Base-by-base conservation (phyloP, 345 rosid species). In the Mallotus nudiflorus region DNA sequence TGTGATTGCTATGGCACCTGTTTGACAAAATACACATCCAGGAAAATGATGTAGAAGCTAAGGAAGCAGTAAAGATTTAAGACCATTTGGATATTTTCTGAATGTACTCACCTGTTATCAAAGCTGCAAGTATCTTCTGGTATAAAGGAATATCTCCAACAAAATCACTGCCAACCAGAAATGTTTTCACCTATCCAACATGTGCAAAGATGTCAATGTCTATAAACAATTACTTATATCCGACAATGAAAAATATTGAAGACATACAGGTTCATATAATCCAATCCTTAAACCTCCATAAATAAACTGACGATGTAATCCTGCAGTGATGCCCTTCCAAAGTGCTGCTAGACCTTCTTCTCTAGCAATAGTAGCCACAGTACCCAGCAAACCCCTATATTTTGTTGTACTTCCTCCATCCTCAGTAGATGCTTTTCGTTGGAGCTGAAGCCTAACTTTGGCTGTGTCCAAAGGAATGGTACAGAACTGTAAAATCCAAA, bases 391-490 rank as follows among this genome's bases (percentile, higher is more conserved):
- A 63, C 99, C 99, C 69, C 84, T 88, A 69, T 96, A 96, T 67
- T 90, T 96, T 4, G 97, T 91, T 16, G 85, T 75, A 56, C 84
- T 61, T 4, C 66, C n/a, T 14, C 66, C 82, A 75, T 92, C 98
- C 48, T 91, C 96, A 13, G 79, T 80, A 51, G 78, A 70, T 40
- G 85, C 84, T 72, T 83, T 86, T 79, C 90, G 88, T 69, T 96
- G 99, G 58, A 96, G 98, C 87, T 96, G 99, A 69, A 96, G 99
- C 85, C 99, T 89, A 50, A 96, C 99, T 82, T 96, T 92, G 37
- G 99, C 99, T 79, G 96, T 91, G 80, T 92, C 98, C 84, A 96
- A 73, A 18, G 99, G 99, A 82, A 96, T 92, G 7, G 99, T 96
- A 66, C 96, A 92, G 44, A 91, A 79, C 99, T 96, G 81, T 71